Evolutionary conservation across 163 green algal species (phyloP), one percentile per base, ranked within the genome.

Genomic region (Volvox carteri): DNA sequence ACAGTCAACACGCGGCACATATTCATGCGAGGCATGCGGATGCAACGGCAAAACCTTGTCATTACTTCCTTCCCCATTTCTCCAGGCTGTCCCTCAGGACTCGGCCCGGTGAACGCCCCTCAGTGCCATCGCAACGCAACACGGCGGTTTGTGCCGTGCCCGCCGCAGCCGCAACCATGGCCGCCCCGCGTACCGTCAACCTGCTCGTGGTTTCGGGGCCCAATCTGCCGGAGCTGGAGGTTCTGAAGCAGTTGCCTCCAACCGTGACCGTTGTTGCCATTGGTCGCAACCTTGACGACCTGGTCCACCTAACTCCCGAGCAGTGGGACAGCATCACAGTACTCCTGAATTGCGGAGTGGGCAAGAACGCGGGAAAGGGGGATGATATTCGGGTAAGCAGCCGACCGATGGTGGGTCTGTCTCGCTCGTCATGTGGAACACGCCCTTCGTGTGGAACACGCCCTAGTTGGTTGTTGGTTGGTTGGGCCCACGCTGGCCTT

Each of bases 261-360:
- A 42, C 42, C 1, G 87, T 86, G 5, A 41, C 68, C 9, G 39
- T 84, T 14, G 77, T 84, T 8, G 77, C 68, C 0, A 37, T 46
- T 12, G 77, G 78, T 19, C 74, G 48, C 19, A 83, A 25, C 50
- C 9, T 19, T 2, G 46, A 70, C 1, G 88, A 94, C 73, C 87
- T 94, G 28, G 39, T 41, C 2, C 37, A 90, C 39, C 60, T 95
- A 56, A 86, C 67, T 16, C 67, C 90, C 5, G 85, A 93, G 33
- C 83, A 96, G 12, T 95, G 90, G 89, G 68, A 44, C 21, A 86
- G 48, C 23, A 84, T 96, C 4, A 75, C 95, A 4, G 93, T 96
- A 28, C 67, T 96, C 68, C 90, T 96, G 33, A 96, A 95, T 46
- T 95, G 92, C 35, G 95, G 94, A 3, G 92, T 96, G 18, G 92